Evolutionary conservation across 208 protist species (phyloP), one percentile per base, ranked within the genome.

Genomic region (Herpetomonas samuelpessoai): DNA sequence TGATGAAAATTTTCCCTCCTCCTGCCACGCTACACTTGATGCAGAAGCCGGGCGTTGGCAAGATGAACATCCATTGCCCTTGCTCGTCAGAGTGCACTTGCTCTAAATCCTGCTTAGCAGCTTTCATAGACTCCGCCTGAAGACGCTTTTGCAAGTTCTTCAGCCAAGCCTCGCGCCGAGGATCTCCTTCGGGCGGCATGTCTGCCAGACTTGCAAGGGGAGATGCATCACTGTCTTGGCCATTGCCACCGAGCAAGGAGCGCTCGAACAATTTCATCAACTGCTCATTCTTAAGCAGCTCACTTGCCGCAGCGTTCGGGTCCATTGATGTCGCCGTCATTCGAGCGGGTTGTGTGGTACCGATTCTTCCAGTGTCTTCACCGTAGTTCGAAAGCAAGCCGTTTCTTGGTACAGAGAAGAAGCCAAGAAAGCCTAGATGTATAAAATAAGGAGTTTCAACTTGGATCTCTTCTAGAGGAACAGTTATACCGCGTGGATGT

Each of bases 1-100:
- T 97, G 35, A 97, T 80, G 68, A 97, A 97, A 1, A 97, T 73
- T 69, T 97, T 95, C 16, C 65, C 57, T 0, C 82, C 87, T 21
- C 84, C 81, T 2, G 61, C 52, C 2, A 76, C 66, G 28, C 51
- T 72, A 49, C 85, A 92, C 63, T 95, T 97, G 44, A 97, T 81
- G 62, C 88, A 92, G 63, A 95, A 95, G 12, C 83, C 86, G 2
- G 88, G 84, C 19, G 79, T 61, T 0, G 88, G 91, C 10, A 95
- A 35, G 18, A 95, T 71, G 56, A 82, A 94, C 82, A 90, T 91
- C 86, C 91, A 95, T 70, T 92, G 79, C 24, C 91, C 91, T 45
- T 95, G 67, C 55, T 93, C 83, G 61, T 97, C 88, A 38, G 69
- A 89, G 49, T 93, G 82, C 9, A 95, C 76, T 56, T 92, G 70